Evolutionary conservation across 805 yeast species (phyloP), one percentile per base, ranked within the genome.

Genomic region (Grigorovia humatica): DNA sequence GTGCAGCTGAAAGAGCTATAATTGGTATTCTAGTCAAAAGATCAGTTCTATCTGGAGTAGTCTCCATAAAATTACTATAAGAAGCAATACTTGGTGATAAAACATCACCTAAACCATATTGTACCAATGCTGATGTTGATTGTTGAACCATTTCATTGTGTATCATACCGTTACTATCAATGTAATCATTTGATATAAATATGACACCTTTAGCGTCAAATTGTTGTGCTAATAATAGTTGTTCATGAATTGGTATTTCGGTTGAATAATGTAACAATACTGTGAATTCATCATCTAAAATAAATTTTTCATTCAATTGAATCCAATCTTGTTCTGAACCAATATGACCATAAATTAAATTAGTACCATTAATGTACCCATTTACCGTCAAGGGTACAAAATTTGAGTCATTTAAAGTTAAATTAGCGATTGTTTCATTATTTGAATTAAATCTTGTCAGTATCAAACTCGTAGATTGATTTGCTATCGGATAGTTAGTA

Each of bases 71-170:
- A 35, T 44, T 52, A 0, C 83, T 73, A 48, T 53, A 49, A 27
- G 45, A 35, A 80, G 83, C 79, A 1, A 91, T 95, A 0, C 95
- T 95, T 11, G 38, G 17, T 4, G 84, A 74, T 29, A 85, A 64
- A 4, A 87, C 77, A 64, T 89, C 93, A 2, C 97, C 96, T 1
- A 89, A 79, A 48, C 78, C 76, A 50, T 67, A 68, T 51, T 81
- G 78, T 0, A 82, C 72, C 42, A 78, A 64, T 0, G 81, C 85
- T 4, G 80, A 82, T 48, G 83, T 73, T 43, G 60, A 57, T 51
- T 62, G 61, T 55, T 72, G 72, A 15, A 60, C 55, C 0, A 63
- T 49, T 20, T 62, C 63, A 7, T 64, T 62, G 48, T 63, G 59
- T 38, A 38, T 15, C 1, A 58, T 54, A n/a, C 47, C 47, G 6